phyloP scores from a whole-genome alignment of 768 basidiomycete species.

The Russula olivacea region DNA sequence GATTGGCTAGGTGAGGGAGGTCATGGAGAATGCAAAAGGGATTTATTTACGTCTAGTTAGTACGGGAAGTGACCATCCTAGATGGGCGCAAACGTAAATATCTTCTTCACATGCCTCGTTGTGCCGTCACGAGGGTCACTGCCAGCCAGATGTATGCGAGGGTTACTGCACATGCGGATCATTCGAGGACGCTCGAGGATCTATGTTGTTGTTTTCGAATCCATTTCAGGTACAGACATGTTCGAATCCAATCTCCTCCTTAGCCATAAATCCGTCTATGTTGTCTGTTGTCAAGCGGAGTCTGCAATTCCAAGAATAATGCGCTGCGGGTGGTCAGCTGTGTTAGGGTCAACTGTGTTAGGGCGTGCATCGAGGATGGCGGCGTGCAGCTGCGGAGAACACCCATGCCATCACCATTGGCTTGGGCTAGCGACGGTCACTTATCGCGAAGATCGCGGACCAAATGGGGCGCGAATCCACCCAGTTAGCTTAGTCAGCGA shows the following conservation, averaged over 20 bases:
- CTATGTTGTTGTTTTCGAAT: not conserved
- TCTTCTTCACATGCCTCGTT: not conserved
- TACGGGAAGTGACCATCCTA: not conserved
- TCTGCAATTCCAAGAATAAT: slow-evolving; percentile 6
- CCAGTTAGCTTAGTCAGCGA: too few species aligned
- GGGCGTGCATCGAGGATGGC: too few species aligned
- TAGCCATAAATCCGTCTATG: too few species aligned
- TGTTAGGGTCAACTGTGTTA: not conserved
- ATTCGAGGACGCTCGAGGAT: not conserved
- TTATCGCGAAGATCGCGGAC: too few species aligned
- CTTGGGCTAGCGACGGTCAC: too few species aligned
- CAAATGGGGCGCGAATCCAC: too few species aligned
- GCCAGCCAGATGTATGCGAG: not conserved
- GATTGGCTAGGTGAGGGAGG: too few species aligned
- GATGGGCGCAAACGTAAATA: not conserved
- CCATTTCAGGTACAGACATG: too few species aligned
- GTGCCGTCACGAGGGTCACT: not conserved
- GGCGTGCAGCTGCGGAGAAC: not conserved
- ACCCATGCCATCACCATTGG: too few species aligned
- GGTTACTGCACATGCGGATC: not conserved
- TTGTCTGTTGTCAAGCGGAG: not conserved
- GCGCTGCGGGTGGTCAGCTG: not conserved
- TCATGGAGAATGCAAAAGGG: not conserved
- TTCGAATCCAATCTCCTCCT: too few species aligned
- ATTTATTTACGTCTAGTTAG: not conserved